Percentiles rank a stretch among this genome's conserved stretches.
Conservation (phyloP, 352 stramenopile species). For the Thraustotheca clavata region DNA sequence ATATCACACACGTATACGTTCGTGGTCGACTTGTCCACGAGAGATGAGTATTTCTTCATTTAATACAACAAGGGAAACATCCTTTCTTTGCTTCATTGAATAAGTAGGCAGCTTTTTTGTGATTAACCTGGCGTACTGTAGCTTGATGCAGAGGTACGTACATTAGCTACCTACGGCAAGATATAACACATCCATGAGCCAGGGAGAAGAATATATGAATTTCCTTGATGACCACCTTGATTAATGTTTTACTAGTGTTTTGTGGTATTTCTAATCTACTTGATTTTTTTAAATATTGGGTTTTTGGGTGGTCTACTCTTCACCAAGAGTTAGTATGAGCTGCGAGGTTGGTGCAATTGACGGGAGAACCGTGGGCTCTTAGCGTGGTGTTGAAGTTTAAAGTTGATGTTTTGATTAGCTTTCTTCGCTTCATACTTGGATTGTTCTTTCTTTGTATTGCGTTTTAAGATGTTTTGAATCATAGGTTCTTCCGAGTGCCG, state of each 20-base stretch:
- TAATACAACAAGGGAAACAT: too few species aligned
- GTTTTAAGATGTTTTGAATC: slow-evolving; percentile 15
- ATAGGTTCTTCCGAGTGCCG: slow-evolving; percentile 13
- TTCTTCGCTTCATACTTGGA: neutral
- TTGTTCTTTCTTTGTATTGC: slow-evolving; percentile 6
- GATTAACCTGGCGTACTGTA: too few species aligned
- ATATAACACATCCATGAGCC: too few species aligned
- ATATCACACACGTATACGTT: slow-evolving; percentile 85
- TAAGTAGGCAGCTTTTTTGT: too few species aligned
- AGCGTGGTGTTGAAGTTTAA: neutral
- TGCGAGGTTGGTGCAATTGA: slow-evolving; percentile 4
- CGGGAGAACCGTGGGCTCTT: slow-evolving; percentile 4
- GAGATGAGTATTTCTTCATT: too few species aligned
- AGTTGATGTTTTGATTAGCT: slow-evolving; percentile 2
- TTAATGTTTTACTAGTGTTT: neutral
- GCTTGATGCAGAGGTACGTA: too few species aligned
- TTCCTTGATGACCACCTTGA: neutral
- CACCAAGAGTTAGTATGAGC: slow-evolving; percentile 16
- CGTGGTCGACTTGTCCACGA: slow-evolving; percentile 45
- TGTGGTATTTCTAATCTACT: slow-evolving; percentile 64
- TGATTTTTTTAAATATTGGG: slow-evolving; percentile 81
- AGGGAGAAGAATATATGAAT: too few species aligned
- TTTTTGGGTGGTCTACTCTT: slow-evolving; percentile 34
- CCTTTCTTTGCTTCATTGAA: too few species aligned
- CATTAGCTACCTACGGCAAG: too few species aligned